A percentile compares a stretch with the other conserved stretches of the same genome.
Conservation (phyloP, 1,284 basidiomycete genomes). For the Pseudozyma tsukubaensis region DNA sequence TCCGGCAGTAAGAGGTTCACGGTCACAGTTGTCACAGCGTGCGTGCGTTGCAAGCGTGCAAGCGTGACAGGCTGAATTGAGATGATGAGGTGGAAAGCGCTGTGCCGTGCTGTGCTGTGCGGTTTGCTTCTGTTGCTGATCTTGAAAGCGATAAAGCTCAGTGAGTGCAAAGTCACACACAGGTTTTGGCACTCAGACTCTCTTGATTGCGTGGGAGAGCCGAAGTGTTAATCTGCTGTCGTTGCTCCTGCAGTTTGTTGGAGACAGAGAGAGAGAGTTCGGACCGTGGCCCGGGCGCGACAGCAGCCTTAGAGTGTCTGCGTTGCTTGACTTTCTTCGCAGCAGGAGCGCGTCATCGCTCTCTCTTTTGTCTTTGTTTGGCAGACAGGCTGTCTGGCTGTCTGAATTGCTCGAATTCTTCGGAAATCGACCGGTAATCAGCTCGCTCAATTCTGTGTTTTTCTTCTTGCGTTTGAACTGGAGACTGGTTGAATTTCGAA, state of each 20-base stretch:
- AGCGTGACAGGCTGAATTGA: neutral
- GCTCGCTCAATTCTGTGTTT: neutral
- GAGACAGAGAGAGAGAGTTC: neutral
- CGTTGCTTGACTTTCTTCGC: neutral
- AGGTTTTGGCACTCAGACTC: no score
- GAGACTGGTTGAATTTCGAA: neutral
- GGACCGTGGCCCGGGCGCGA: no score
- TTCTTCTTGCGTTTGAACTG: neutral
- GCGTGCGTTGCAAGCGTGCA: no score
- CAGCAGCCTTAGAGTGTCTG: no score
- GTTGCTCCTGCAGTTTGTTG: neutral
- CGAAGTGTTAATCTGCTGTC: conserved; percentile 1
- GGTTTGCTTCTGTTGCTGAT: neutral
- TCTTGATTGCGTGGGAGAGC: no score
- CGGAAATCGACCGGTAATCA: neutral
- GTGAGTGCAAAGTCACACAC: neutral
- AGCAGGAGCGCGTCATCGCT: conserved; percentile 27
- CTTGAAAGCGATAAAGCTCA: conserved; percentile 10
- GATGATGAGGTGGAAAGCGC: neutral
- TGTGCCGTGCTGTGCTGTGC: neutral
- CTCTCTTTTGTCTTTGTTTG: neutral
- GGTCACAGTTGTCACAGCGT: no score
- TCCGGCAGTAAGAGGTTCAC: neutral
- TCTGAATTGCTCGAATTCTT: neutral
- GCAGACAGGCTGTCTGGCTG: neutral